Evolutionary conservation across 805 yeast genomes (phyloP).

Genomic region (Saccharomycopsis capsularis): DNA sequence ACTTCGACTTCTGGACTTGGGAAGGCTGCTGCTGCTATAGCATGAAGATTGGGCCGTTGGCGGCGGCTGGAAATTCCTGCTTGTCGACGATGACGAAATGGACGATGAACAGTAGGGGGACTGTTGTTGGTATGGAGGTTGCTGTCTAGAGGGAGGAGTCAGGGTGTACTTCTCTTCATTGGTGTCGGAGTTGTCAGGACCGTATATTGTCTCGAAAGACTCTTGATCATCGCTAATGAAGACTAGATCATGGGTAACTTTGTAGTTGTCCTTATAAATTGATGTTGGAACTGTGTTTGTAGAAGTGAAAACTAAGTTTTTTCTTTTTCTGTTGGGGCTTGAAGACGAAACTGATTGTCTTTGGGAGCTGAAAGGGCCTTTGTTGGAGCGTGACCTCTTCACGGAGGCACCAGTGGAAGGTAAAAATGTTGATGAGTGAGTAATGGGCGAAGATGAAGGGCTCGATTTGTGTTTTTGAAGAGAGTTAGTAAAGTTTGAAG

Average conservation of each 20-base stretch:
- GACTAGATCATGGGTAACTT: slow-evolving; percentile 5
- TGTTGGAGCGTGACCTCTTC: neutral
- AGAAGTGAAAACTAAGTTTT: slow-evolving; percentile 12
- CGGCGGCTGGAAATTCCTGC: neutral
- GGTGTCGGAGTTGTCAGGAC: slow-evolving; percentile 5
- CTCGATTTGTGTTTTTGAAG: neutral
- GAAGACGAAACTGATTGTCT: neutral
- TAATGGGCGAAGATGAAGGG: neutral
- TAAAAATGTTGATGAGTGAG: neutral
- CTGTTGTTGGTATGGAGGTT: neutral
- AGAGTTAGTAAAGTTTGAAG: slow-evolving; percentile 4
- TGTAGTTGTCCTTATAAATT: slow-evolving; percentile 10
- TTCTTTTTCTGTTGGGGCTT: slow-evolving; percentile 1
- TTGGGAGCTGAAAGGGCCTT: too few relatives aligned
- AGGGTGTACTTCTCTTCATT: neutral
- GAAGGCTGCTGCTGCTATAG: neutral
- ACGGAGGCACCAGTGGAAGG: neutral
- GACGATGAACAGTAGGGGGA: neutral
- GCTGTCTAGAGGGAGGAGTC: neutral
- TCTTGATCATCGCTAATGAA: slow-evolving; percentile 19
- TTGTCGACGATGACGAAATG: neutral
- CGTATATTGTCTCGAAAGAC: slow-evolving; percentile 17
- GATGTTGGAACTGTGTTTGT: slow-evolving; percentile 11
- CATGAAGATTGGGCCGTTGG: neutral
- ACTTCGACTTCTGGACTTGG: slow-evolving; percentile 1